Evolutionary conservation across 495 filamentous ascomycete species (phyloP).

Genomic region (Daldinia bambusicola): DNA sequence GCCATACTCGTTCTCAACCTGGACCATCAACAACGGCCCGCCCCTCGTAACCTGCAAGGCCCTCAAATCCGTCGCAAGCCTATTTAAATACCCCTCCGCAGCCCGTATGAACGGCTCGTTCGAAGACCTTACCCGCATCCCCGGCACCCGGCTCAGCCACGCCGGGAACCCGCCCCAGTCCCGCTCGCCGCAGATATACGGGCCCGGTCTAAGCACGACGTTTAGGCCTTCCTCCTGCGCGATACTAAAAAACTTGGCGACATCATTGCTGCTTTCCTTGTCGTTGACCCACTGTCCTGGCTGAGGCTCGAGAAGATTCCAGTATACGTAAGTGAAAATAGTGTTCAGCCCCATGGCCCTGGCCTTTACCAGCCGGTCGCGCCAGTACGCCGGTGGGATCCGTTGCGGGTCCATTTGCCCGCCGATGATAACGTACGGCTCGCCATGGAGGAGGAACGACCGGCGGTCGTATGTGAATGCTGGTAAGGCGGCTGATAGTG

Average conservation of each 20-base stretch:
- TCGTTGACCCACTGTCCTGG: conserved; percentile 49
- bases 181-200: conserved; percentile 61
- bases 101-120: conserved; percentile 53
- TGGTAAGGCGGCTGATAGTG: conserved; percentile 33
- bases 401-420: conserved; percentile 64
- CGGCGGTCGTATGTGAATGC: conserved; percentile 46
- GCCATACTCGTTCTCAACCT: conserved; percentile 64
- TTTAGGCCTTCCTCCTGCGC: conserved; percentile 57
- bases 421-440: conserved; percentile 57
- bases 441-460: conserved; percentile 56
- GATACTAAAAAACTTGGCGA: conserved; percentile 55
- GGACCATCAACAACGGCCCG: conserved; percentile 60
- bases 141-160: conserved; percentile 55
- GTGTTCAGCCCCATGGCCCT: conserved; percentile 60
- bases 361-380: conserved; percentile 53
- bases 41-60: conserved; percentile 52
- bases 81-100: conserved; percentile 50
- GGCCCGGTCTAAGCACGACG: conserved; percentile 57
- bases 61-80: conserved; percentile 50
- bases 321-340: conserved; percentile 60
- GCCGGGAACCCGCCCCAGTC: conserved; percentile 62
- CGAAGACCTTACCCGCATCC: conserved; percentile 53
- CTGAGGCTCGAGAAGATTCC: conserved; percentile 57
- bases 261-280: conserved; percentile 48
- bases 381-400: conserved; percentile 57